These are phyloP conservation scores for Luffa acutangula DNA, from an alignment of 306 rosid genomes.

Conservation along the genomic window DNA sequence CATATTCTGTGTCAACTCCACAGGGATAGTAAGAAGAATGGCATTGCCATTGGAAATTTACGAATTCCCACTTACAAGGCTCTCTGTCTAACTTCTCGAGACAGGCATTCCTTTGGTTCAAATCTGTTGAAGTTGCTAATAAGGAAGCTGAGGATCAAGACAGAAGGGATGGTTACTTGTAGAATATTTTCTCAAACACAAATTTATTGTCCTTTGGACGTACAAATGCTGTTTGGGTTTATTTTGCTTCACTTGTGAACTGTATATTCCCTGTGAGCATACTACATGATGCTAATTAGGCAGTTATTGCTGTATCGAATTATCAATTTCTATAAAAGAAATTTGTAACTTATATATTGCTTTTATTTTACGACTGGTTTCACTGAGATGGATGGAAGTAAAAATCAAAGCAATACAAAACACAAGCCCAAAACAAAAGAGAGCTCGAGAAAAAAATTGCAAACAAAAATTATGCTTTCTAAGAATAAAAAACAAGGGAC, in stretches of 20 bases:
- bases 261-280: background rate
- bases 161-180: constrained; percentile 75
- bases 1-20: background rate
- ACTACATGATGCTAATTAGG: background rate
- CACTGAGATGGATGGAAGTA: background rate
- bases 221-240: background rate
- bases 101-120: constrained; percentile 87
- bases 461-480: background rate
- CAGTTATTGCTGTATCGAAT: background rate
- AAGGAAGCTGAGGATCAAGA: constrained; percentile 98
- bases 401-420: background rate
- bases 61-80: background rate
- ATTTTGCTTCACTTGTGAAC: background rate
- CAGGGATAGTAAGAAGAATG: background rate
- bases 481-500: background rate
- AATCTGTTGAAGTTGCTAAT: constrained; percentile 81
- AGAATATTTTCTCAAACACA: constrained; percentile 1
- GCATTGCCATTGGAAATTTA: background rate
- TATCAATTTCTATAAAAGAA: background rate
- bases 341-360: background rate
- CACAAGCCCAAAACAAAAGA: background rate
- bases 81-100: background rate
- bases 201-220: background rate
- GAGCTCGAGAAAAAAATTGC: background rate
- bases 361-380: background rate